Percentiles rank a stretch among this genome's conserved stretches.
Conservation (phyloP, 1,284 basidiomycete genomes). For the Cutaneotrichosporon daszewskae region DNA sequence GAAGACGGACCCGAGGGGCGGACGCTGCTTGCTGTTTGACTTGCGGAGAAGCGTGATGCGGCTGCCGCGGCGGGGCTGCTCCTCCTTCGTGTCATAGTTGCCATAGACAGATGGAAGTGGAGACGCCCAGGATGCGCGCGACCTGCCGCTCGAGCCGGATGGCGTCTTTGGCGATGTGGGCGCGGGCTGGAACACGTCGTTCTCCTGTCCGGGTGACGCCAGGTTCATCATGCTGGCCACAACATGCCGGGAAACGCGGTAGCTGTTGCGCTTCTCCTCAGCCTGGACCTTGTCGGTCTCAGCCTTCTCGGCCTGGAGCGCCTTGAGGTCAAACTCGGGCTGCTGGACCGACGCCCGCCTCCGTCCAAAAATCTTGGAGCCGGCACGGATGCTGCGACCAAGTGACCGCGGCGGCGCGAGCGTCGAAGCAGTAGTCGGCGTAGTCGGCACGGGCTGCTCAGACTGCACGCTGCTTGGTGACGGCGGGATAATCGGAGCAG, state of each 20-base stretch:
- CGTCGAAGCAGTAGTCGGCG: slow-evolving; percentile 2
- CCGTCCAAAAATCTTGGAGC: slow-evolving; percentile 9
- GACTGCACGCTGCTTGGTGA: slow-evolving; percentile 16
- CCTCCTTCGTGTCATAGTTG: neutral
- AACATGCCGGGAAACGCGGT: slow-evolving; percentile 9
- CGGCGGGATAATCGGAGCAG: neutral
- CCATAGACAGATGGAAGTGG: neutral
- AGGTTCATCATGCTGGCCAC: slow-evolving; percentile 16
- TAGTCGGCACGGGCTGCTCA: slow-evolving; percentile 6
- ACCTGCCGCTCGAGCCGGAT: neutral
- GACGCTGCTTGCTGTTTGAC: slow-evolving; percentile 12
- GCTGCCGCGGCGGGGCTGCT: slow-evolving; percentile 2
- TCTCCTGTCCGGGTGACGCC: too few species aligned
- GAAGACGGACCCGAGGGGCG: slow-evolving; percentile 17
- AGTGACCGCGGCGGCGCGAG: slow-evolving; percentile 2
- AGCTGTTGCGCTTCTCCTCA: slow-evolving; percentile 7
- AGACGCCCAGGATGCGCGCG: slow-evolving; percentile 12
- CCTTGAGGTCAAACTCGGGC: neutral
- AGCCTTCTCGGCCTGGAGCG: neutral
- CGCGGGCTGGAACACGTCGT: too few species aligned
- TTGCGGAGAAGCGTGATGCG: slow-evolving; percentile 10
- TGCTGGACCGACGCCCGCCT: slow-evolving; percentile 1
- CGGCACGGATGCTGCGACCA: slow-evolving; percentile 6
- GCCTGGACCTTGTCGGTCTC: neutral
- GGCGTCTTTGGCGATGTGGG: neutral